These are phyloP conservation scores for Pseudozyma sp. DNA, from an alignment of 1,284 basidiomycete species.

Conservation along the genomic window DNA sequence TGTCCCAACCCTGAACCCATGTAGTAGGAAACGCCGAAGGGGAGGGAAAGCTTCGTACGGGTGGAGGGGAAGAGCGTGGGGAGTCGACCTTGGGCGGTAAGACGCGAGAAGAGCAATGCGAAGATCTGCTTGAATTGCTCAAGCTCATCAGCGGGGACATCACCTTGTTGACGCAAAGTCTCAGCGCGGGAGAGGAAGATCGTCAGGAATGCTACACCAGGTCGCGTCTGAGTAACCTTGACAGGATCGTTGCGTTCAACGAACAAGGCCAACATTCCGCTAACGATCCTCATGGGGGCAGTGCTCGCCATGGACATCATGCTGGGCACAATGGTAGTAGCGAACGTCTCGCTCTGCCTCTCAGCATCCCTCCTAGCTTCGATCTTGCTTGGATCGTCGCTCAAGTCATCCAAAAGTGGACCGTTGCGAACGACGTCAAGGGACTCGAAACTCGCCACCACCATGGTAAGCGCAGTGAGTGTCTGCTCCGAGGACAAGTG, in stretches of 20 bases:
- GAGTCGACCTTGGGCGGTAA: conserved; percentile 76
- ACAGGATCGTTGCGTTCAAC: conserved; percentile 84
- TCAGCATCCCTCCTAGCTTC: conserved; percentile 76
- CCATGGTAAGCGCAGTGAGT: conserved; percentile 87
- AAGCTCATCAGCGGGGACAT: conserved; percentile 76
- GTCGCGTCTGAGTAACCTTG: conserved; percentile 78
- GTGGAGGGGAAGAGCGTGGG: conserved; percentile 89
- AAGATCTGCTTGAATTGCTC: conserved; percentile 82
- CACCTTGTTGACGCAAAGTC: conserved; percentile 78
- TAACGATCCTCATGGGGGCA: conserved; percentile 83
- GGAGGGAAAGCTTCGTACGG: conserved; percentile 74
- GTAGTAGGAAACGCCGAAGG: conserved; percentile 72
- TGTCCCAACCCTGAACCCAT: conserved; percentile 53
- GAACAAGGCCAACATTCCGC: conserved; percentile 85
- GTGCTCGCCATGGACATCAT: conserved; percentile 84
- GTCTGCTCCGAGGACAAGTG: conserved; percentile 83
- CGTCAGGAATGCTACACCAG: conserved; percentile 91
- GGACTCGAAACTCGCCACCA: conserved; percentile 92
- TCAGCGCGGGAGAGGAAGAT: conserved; percentile 92
- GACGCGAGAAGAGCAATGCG: conserved; percentile 82
- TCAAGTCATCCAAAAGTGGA: conserved; percentile 35
- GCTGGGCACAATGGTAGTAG: conserved; percentile 85
- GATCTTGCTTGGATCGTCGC: conserved; percentile 26
- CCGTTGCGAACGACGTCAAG: conserved; percentile 74
- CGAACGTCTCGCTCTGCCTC: conserved; percentile 87